These are phyloP conservation scores for Pleurotus citrinopileatus DNA, from an alignment of 768 basidiomycete genomes.

Conservation along the genomic window DNA sequence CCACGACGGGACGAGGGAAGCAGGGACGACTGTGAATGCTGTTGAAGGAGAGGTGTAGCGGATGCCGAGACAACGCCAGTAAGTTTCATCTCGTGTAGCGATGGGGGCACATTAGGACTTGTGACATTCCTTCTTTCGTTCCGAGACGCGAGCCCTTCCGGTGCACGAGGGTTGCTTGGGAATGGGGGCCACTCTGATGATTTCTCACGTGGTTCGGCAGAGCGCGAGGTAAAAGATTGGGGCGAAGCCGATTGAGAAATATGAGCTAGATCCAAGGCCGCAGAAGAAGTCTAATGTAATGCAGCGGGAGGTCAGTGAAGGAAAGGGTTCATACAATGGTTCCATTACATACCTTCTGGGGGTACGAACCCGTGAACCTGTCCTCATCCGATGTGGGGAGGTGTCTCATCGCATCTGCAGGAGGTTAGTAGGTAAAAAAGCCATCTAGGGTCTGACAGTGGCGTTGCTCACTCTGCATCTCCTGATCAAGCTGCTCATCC, in stretches of 20 bases:
- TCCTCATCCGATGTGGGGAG: slow-evolving; percentile 88
- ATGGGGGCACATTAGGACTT: slow-evolving; percentile 66
- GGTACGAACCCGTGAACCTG: slow-evolving; percentile 67
- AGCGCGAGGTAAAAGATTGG: slow-evolving; percentile 53
- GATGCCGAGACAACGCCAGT: slow-evolving; percentile 52
- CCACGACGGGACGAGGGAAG: slow-evolving; percentile 64
- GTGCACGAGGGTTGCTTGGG: slow-evolving; percentile 55
- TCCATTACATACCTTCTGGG: slow-evolving; percentile 60
- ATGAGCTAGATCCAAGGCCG: slow-evolving; percentile 90
- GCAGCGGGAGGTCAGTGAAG: slow-evolving; percentile 9
- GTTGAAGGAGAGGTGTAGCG: slow-evolving; percentile 61
- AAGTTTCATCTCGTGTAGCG: slow-evolving; percentile 46
- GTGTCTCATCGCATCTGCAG: slow-evolving; percentile 81
- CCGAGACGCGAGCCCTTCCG: slow-evolving; percentile 54
- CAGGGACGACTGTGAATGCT: slow-evolving; percentile 54
- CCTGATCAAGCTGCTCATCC: slow-evolving; percentile 90
- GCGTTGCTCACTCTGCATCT: slow-evolving; percentile 79
- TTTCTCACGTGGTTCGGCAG: slow-evolving; percentile 60
- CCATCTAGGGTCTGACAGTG: slow-evolving; percentile 2
- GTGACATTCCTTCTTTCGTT: slow-evolving; percentile 70
- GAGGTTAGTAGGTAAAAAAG: slow-evolving; percentile 11
- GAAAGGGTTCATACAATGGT: slow-evolving; percentile 1
- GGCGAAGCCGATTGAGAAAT: slow-evolving; percentile 74
- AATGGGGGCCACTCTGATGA: slow-evolving; percentile 96
- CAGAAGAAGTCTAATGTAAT: slow-evolving; percentile 68